phyloP scores from a whole-genome alignment of 768 basidiomycete genomes.

The Trametes maxima region DNA sequence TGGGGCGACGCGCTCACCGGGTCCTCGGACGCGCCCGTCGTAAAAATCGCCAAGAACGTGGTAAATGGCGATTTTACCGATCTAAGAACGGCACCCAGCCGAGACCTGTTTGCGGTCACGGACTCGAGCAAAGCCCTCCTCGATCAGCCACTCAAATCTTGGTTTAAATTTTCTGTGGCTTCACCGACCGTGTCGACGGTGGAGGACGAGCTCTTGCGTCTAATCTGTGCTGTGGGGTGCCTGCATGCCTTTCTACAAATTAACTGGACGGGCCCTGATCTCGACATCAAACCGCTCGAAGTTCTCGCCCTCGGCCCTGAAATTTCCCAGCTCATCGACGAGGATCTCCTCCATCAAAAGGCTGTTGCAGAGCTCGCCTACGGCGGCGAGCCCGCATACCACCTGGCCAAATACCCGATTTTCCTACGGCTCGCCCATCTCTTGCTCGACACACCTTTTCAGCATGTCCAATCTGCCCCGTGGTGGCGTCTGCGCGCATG shows the following conservation, averaged over 20 bases:
- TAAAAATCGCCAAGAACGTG: conserved; percentile 54
- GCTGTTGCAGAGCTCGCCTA: conserved; percentile 78
- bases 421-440: conserved; percentile 79
- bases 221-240: conserved; percentile 75
- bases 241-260: conserved; percentile 89
- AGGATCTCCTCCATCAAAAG: conserved; percentile 59
- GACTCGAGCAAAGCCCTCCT: conserved; percentile 32
- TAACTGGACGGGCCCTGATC: conserved; percentile 96
- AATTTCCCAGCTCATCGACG: conserved; percentile 34
- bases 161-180: conserved; percentile 35
- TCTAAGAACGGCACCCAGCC: conserved; percentile 41
- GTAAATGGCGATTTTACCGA: conserved; percentile 62
- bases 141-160: conserved; percentile 42
- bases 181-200: conserved; percentile 33
- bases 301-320: conserved; percentile 39
- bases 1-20: conserved; percentile 36
- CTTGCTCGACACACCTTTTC: conserved; percentile 57
- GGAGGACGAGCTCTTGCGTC: conserved; percentile 55
- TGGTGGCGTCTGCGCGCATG: conserved; percentile 89
- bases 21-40: conserved; percentile 22
- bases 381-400: conserved; percentile 94
- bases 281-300: conserved; percentile 55
- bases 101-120: conserved; percentile 38
- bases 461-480: conserved; percentile 49
- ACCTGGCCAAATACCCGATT: conserved; percentile 68